Evolutionary conservation across 2,329 filamentous ascomycete genomes (phyloP), one percentile per base, ranked within the genome.

Genomic region (Diplocarpon rosae): DNA sequence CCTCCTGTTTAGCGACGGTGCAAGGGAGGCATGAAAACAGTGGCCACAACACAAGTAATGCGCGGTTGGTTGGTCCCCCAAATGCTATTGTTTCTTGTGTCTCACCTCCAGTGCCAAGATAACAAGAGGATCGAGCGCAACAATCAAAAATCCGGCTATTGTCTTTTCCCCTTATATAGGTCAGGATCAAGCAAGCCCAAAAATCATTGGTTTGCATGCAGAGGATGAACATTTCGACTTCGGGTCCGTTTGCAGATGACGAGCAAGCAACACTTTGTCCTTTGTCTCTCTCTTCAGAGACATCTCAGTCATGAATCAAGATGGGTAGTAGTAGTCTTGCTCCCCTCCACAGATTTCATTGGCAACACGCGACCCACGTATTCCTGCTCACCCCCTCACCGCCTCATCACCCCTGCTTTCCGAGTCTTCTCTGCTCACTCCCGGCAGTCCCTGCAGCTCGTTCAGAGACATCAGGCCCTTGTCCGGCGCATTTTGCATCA

Each of bases 361-460:
- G 58, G 58, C 53, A 56, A 56, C 56, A 59, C 52, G 52, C 52
- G 56, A 56, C 54, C 57, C 58, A 60, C 58, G 58, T 61, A 58
- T 57, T 47, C 33, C 8, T 13, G 13, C 29, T 47, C 39, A 38
- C 48, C 41, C 52, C 38, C 49, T 56, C 57, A 58, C 56, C 57
- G 57, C 56, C 52, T 50, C 36, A 30, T 30, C 5, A 37, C 46
- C 49, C 48, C 43, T 42, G 39, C 40, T 47, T 17, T 46, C 33
- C 44, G 12, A 30, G 27, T 37, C 43, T 37, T 46, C n/a, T n/a
- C n/a, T n/a, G n/a, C 43, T 45, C 54, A 53, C 50, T 56, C 56
- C 56, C 56, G 56, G 52, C 52, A 52, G 49, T 52, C 51, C 56
- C 57, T 56, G 56, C 58, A 59, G 55, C 51, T 52, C 48, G 44